Conservation (phyloP, 2,329 filamentous ascomycete species). For the Pseudocercospora macadamiae region DNA sequence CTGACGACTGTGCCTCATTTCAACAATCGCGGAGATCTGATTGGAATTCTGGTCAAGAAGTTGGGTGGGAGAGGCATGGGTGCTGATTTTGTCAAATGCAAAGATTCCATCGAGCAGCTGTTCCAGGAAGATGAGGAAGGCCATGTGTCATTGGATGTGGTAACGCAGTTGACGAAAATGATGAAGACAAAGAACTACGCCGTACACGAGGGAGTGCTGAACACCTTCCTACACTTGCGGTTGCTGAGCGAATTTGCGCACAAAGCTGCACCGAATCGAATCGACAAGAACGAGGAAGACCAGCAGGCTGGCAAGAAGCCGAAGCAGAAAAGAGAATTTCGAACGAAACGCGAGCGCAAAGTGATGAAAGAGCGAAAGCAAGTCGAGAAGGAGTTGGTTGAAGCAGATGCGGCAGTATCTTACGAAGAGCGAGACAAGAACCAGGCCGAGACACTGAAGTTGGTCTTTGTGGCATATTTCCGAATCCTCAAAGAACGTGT, state of each 20-base stretch:
- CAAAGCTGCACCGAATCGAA: conserved; percentile 76
- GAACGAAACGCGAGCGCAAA: conserved; percentile 87
- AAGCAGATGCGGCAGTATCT: conserved; percentile 86
- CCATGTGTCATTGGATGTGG: conserved; percentile 81
- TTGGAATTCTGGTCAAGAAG: conserved; percentile 85
- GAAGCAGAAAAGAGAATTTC: conserved; percentile 79
- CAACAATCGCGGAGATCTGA: conserved; percentile 87
- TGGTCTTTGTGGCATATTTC: conserved; percentile 95
- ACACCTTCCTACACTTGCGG: conserved; percentile 87
- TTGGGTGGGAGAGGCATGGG: conserved; percentile 74
- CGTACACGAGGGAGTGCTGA: conserved; percentile 82
- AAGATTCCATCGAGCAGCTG: conserved; percentile 75
- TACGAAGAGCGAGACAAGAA: conserved; percentile 92
- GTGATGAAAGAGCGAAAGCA: conserved; percentile 80
- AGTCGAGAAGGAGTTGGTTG: conserved; percentile 89
- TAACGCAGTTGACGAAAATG: conserved; percentile 86
- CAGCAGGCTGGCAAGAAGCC: conserved; percentile 56
- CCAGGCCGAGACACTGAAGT: conserved; percentile 92
- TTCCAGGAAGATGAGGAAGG: conserved; percentile 91
- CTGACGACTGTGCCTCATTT: conserved; percentile 87
- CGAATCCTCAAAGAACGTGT: conserved; percentile 83
- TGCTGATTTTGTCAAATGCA: conserved; percentile 75
- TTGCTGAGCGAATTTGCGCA: conserved; percentile 84
- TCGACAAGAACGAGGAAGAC: conserved; percentile 63
- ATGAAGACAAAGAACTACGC: conserved; percentile 85